Conservation (phyloP, 2,329 filamentous ascomycete genomes). For the Colletotrichum costaricense region DNA sequence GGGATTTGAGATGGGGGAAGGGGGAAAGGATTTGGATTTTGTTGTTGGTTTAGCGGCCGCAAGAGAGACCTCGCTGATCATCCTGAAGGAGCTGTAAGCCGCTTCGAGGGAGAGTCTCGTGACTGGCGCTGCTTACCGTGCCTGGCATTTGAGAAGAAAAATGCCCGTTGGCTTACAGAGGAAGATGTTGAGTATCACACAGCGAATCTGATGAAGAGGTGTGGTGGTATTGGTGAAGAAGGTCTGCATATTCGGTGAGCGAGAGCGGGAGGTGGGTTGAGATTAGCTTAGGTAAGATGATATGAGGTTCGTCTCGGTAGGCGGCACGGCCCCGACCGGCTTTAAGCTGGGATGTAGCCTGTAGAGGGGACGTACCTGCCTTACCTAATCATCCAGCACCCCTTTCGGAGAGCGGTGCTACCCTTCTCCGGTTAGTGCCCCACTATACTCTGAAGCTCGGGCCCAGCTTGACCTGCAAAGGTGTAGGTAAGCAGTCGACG, state of each 20-base stretch:
- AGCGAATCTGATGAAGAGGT: background rate
- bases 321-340: constrained; percentile 31
- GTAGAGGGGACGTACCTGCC: background rate
- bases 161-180: background rate
- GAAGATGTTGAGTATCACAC: background rate
- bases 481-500: constrained; percentile 15
- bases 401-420: background rate
- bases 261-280: background rate
- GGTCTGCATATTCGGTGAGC: constrained; percentile 1
- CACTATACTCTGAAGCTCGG: background rate
- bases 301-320: constrained; percentile 2
- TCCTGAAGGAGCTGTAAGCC: background rate
- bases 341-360: constrained; percentile 1
- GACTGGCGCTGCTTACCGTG: background rate
- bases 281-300: constrained; percentile 21
- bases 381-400: background rate
- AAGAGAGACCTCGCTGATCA: background rate
- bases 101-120: background rate
- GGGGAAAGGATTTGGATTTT: background rate
- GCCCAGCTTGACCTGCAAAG: background rate
- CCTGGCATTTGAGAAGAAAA: background rate
- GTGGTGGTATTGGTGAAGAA: constrained; percentile 15
- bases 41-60: background rate
- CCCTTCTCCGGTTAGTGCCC: background rate
- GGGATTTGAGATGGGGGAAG: background rate